Percentiles rank a stretch among this genome's conserved stretches.
Conservation (phyloP, 2,329 filamentous ascomycete species). For the Trichophyton verrucosum region DNA sequence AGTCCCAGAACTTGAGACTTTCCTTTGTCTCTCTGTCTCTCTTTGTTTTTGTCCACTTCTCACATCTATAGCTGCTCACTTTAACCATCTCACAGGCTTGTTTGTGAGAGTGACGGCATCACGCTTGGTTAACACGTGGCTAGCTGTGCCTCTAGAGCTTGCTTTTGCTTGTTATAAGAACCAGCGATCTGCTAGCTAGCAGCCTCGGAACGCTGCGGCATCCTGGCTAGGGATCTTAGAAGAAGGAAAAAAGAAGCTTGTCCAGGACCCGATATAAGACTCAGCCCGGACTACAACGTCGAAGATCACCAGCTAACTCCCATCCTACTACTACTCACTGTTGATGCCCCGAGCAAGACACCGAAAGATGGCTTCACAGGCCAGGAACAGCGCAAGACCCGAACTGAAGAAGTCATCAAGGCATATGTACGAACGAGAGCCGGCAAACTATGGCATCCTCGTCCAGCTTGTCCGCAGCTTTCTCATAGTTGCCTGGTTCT, state of each 20-base stretch:
- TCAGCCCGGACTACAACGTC: neutral
- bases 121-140: neutral
- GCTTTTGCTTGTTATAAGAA: neutral
- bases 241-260: neutral
- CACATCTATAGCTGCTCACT: neutral
- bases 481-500: slow-evolving; percentile 34
- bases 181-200: neutral
- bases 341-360: neutral
- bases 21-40: neutral
- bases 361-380: neutral
- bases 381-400: neutral
- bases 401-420: slow-evolving; percentile 4
- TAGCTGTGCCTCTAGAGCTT: neutral
- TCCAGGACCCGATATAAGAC: neutral
- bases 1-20: neutral
- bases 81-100: neutral
- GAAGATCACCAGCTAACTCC: neutral
- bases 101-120: neutral
- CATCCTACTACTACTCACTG: neutral
- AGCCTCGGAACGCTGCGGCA: neutral
- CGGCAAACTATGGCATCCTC: slow-evolving; percentile 34
- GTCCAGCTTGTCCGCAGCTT: slow-evolving; percentile 36
- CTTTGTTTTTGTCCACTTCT: neutral
- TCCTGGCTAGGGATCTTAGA: neutral
- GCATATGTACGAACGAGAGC: slow-evolving; percentile 17